A percentile compares a stretch with the other conserved stretches of the same genome.
Conservation (phyloP, 1,139 yeast species). For the Saccharomyces hybrid region DNA sequence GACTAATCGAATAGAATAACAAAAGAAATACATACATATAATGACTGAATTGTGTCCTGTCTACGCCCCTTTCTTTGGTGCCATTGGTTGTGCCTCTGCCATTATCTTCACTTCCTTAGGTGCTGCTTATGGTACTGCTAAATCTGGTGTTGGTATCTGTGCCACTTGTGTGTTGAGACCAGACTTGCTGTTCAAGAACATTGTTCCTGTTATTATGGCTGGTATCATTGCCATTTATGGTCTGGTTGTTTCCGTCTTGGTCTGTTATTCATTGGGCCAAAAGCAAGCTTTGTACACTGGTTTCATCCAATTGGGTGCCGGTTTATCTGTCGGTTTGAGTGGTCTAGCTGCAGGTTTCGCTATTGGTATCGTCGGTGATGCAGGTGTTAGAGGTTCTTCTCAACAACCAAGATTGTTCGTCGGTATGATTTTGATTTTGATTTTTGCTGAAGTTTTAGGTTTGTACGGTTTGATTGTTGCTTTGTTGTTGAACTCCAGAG, state of each 20-base stretch:
- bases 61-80: conserved; percentile 78
- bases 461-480: conserved; percentile 97
- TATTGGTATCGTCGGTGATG: conserved; percentile 97
- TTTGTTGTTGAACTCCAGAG: conserved; percentile 91
- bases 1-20: background rate
- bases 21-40: conserved; percentile 1
- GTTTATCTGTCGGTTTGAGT: conserved; percentile 93
- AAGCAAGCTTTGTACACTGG: conserved; percentile 93
- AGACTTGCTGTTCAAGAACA: conserved; percentile 79
- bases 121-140: conserved; percentile 99
- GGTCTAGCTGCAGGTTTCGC: conserved; percentile 98
- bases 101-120: conserved; percentile 97
- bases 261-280: conserved; percentile 83
- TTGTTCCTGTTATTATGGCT: conserved; percentile 97
- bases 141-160: conserved; percentile 98
- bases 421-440: conserved; percentile 92
- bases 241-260: conserved; percentile 90
- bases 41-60: conserved; percentile 36
- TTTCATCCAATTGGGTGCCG: conserved; percentile 96
- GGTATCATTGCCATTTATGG: conserved; percentile 99
- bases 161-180: conserved; percentile 98
- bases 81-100: conserved; percentile 98
- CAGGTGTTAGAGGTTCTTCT: conserved; percentile 94
- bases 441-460: conserved; percentile 98
- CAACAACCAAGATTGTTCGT: conserved; percentile 96